Evolutionary conservation across 495 filamentous ascomycete species (phyloP).

Genomic region (Neurospora africana): DNA sequence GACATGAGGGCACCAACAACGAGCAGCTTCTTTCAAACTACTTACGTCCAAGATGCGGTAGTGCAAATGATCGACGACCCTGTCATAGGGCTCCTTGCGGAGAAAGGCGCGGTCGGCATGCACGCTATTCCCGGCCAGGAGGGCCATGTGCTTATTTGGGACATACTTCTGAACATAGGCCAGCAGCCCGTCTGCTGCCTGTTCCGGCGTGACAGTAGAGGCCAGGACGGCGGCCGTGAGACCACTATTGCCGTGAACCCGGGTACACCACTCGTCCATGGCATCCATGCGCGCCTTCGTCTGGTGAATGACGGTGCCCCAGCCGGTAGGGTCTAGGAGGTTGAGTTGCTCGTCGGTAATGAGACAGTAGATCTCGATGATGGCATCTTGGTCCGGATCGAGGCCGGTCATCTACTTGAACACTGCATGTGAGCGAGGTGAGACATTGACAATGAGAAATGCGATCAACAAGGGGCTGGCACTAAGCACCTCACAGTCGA

Average conservation of each 20-base stretch:
- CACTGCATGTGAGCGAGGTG: neutral
- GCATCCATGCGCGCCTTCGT: conserved; percentile 54
- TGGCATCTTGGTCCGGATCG: conserved; percentile 62
- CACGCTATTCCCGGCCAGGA: conserved; percentile 86
- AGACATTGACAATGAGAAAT: neutral
- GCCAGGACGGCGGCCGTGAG: conserved; percentile 65
- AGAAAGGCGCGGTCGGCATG: conserved; percentile 85
- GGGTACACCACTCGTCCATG: conserved; percentile 61
- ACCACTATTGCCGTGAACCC: conserved; percentile 56
- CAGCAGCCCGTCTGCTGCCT: conserved; percentile 64
- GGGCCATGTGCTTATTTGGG: conserved; percentile 48
- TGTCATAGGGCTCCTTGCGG: conserved; percentile 56
- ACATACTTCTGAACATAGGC: conserved; percentile 65
- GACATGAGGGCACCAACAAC: conserved; percentile 55
- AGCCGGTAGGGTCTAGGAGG: conserved; percentile 65
- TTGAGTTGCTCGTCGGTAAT: conserved; percentile 73
- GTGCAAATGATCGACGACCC: conserved; percentile 65
- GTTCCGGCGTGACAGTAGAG: conserved; percentile 59
- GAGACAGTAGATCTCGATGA: conserved; percentile 90
- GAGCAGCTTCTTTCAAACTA: conserved; percentile 75
- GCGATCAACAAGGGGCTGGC: neutral
- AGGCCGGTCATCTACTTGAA: conserved; percentile 81
- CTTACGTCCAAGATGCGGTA: conserved; percentile 91
- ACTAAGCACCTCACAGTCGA: conserved; percentile 68
- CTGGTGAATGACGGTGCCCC: conserved; percentile 71